Evolutionary conservation across 2,329 filamentous ascomycete species (phyloP), one percentile per base, ranked within the genome.

Genomic region (Claviceps paspali): DNA sequence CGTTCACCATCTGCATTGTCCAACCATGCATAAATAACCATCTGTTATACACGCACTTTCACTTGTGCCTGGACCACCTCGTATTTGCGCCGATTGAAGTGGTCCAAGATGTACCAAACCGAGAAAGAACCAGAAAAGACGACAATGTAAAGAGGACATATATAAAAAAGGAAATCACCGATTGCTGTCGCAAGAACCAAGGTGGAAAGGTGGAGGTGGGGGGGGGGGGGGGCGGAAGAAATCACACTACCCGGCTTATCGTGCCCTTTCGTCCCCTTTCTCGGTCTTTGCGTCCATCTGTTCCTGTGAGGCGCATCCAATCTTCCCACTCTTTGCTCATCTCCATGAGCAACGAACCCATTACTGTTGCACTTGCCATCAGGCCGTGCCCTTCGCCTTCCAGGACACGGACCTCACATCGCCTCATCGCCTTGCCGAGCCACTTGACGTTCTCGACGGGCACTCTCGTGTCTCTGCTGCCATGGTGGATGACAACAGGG

Each of bases 361-460:
- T 98, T 31, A 96, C 88, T 11, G 68, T 67, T 1, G 91, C 87
- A 47, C 81, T 92, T 1, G 91, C 91, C 91, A 98, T 98, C 18
- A 98, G 64, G 0, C 91, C 88, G 53, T 98, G 91, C 3, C 87
- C 85, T 56, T 98, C 88, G 5, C 83, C 85, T 47, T 93, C 82
- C 3, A 98, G 67, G 5, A 96, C 76, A 5, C 88, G 69, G 11
- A 98, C 84, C 55, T 96, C 91, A 56, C 88, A 96, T 33, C 83
- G 70, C 22, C 82, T 76, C 87, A 98, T 96, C 29, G 82, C 82
- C 58, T 87, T 87, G 41, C 86, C 87, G 6, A 98, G 69, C 91
- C 91, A 98, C 46, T 80, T 73, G 17, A 95, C 85, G 51, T 98
- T 98, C 40, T 94, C 91, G 11, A 94, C 81, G 0, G 91, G 91